phyloP scores from a whole-genome alignment of 2,329 filamentous ascomycete genomes.

The Incumbomyces delicatus region DNA sequence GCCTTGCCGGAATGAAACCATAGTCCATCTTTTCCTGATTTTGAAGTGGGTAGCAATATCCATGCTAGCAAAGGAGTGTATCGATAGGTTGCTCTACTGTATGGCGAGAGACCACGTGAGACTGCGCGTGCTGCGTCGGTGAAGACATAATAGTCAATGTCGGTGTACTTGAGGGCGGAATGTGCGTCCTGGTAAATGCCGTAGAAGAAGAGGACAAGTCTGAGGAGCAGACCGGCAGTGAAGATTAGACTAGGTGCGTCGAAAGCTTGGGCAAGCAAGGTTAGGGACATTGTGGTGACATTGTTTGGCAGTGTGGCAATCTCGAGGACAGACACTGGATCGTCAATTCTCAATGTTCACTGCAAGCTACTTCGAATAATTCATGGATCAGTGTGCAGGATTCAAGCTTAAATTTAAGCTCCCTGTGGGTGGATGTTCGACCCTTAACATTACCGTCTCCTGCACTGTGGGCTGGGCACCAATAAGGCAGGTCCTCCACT shows the following conservation, averaged over 20 bases:
- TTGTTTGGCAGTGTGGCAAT: not conserved
- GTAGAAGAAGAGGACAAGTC: slow-evolving; percentile 67
- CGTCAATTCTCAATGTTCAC: too few relatives aligned
- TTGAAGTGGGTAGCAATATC: slow-evolving; percentile 73
- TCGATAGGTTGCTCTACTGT: slow-evolving; percentile 84
- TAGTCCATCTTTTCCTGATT: slow-evolving; percentile 32
- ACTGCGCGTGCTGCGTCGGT: slow-evolving; percentile 83
- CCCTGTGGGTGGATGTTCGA: too few relatives aligned
- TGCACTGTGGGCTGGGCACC: too few relatives aligned
- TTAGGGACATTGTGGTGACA: not conserved
- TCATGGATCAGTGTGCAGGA: too few relatives aligned
- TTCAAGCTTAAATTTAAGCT: too few relatives aligned
- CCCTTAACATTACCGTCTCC: too few relatives aligned
- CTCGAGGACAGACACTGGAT: not conserved
- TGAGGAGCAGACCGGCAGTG: slow-evolving; percentile 47
- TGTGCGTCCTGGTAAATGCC: slow-evolving; percentile 86
- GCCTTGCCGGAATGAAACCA: slow-evolving; percentile 82
- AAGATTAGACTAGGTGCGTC: slow-evolving; percentile 27
- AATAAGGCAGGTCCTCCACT: too few relatives aligned
- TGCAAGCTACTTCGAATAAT: too few relatives aligned
- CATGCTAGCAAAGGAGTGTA: slow-evolving; percentile 93
- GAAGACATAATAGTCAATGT: slow-evolving; percentile 98
- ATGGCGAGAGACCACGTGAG: slow-evolving; percentile 60
- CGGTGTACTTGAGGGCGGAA: slow-evolving; percentile 92
- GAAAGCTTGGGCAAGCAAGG: slow-evolving; percentile 21